Evolutionary conservation across 169 alveolate species (phyloP).

Genomic region (Plasmodium vivax): DNA sequence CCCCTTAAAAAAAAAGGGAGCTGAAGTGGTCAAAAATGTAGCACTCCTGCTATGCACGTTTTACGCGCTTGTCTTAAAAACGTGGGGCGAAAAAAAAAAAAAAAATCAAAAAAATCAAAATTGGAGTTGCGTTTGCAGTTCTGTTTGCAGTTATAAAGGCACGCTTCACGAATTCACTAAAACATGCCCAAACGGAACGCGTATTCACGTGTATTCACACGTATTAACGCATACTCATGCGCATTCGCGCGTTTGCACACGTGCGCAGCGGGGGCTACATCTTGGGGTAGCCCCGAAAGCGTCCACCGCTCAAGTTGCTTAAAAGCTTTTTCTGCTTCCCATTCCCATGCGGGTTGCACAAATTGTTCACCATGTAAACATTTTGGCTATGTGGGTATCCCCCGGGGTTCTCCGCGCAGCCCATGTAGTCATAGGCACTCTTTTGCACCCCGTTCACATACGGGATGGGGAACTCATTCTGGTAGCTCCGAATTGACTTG

Average conservation of each 20-base stretch:
- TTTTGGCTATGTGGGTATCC: conserved; percentile 29
- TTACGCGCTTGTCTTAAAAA: neutral
- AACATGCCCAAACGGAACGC: neutral
- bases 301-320: conserved; percentile 25
- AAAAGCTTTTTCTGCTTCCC: conserved; percentile 20
- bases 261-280: neutral
- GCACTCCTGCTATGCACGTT: neutral
- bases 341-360: conserved; percentile 30
- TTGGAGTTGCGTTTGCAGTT: neutral
- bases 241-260: neutral
- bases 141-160: neutral
- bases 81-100: neutral
- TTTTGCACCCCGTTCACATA: conserved; percentile 26
- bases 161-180: neutral
- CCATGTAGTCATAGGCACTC: conserved; percentile 30
- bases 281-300: conserved; percentile 26
- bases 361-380: conserved; percentile 27
- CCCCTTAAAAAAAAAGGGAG: neutral
- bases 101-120: neutral
- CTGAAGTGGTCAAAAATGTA: neutral
- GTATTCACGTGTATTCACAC: neutral
- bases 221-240: neutral
- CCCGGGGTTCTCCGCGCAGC: conserved; percentile 3
- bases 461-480: conserved; percentile 1
- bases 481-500: conserved; percentile 21